phyloP scores from a whole-genome alignment of 257 asterid genomes.

The Agastache rugosa region DNA sequence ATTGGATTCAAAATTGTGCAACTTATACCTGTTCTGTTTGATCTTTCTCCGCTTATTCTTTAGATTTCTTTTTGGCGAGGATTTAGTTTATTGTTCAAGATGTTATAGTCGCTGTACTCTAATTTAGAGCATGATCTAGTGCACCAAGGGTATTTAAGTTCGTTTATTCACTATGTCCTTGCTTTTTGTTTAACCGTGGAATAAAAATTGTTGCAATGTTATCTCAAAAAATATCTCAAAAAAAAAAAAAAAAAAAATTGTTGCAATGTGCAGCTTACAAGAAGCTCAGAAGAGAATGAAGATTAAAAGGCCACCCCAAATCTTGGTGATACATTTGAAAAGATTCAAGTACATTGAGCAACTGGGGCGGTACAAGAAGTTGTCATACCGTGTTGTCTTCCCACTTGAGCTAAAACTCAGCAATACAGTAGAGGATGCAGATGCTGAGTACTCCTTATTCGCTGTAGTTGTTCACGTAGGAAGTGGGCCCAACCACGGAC shows the following conservation, averaged over 20 bases:
- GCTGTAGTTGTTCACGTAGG: slow-evolving; percentile 89
- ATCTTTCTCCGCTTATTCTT: neutral
- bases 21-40: neutral
- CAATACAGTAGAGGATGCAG: slow-evolving; percentile 84
- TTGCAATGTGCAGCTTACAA: slow-evolving; percentile 67
- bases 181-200: neutral
- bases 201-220: slow-evolving; percentile 29
- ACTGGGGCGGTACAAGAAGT: slow-evolving; percentile 77
- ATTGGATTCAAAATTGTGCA: slow-evolving; percentile 7
- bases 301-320: slow-evolving; percentile 80
- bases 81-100: neutral
- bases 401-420: slow-evolving; percentile 86
- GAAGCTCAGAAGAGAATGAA: slow-evolving; percentile 96
- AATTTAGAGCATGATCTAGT: slow-evolving; percentile 10
- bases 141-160: neutral
- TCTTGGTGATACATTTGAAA: slow-evolving; percentile 81
- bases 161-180: neutral
- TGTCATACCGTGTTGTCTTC: slow-evolving; percentile 85
- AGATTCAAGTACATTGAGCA: slow-evolving; percentile 86
- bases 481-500: slow-evolving; percentile 94
- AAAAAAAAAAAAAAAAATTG: too few relatives aligned
- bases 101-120: neutral
- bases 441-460: slow-evolving; percentile 76
- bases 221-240: too few relatives aligned
- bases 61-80: neutral